phyloP scores from a whole-genome alignment of 495 filamentous ascomycete species.

The Penicillium odoratum region DNA sequence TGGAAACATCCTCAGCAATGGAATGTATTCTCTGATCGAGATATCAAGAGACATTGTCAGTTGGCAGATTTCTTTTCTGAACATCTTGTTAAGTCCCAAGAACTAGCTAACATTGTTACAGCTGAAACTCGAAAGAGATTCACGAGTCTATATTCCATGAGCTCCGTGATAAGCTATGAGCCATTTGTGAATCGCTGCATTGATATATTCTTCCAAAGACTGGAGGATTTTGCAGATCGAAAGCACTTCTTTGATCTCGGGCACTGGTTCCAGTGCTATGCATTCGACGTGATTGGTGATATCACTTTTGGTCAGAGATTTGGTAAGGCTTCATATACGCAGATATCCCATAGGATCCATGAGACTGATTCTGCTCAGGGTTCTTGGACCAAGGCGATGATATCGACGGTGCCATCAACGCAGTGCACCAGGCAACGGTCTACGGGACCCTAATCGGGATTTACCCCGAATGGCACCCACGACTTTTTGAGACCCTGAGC shows the following conservation, averaged over 20 bases:
- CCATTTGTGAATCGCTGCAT: conserved; percentile 53
- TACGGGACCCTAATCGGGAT: conserved; percentile 57
- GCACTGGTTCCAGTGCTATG: conserved; percentile 58
- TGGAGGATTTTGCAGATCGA: conserved; percentile 41
- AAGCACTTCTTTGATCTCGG: conserved; percentile 43
- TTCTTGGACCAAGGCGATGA: conserved; percentile 64
- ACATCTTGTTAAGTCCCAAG: not conserved
- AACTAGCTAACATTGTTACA: conserved; percentile 4
- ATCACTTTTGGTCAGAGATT: conserved; percentile 66
- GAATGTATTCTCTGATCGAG: conserved; percentile 43
- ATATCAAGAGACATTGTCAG: conserved; percentile 43
- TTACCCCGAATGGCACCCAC: conserved; percentile 47
- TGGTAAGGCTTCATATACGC: conserved; percentile 20
- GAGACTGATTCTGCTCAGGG: conserved; percentile 28
- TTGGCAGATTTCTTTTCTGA: not conserved
- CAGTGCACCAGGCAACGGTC: conserved; percentile 52
- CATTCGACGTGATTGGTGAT: conserved; percentile 64
- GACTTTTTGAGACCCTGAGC: conserved; percentile 40
- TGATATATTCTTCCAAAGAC: conserved; percentile 44
- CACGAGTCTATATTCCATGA: conserved; percentile 53
- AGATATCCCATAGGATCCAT: conserved; percentile 9
- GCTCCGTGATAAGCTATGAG: conserved; percentile 54
- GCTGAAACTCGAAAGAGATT: conserved; percentile 41
- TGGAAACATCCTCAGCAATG: conserved; percentile 40
- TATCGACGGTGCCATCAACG: conserved; percentile 60